phyloP scores from a whole-genome alignment of 495 filamentous ascomycete species.

The Penicillium turbatum region DNA sequence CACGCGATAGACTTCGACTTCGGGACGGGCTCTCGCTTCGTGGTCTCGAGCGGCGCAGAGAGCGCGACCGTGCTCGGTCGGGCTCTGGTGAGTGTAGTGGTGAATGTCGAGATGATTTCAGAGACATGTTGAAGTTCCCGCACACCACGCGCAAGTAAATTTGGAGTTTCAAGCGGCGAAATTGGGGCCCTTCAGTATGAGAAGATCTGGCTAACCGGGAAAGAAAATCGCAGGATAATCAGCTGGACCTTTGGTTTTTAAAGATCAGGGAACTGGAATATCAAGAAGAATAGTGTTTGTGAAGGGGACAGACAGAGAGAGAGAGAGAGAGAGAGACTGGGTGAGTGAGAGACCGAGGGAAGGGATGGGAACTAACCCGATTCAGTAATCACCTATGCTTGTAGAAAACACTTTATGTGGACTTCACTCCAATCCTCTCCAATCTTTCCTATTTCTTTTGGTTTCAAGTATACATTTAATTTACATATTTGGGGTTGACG shows the following conservation, averaged over 20 bases:
- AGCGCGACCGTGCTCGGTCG: conserved; percentile 25
- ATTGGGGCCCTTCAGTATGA: no score
- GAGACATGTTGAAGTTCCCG: conserved; percentile 21
- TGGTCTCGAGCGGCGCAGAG: conserved; percentile 46
- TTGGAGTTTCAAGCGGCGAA: no score
- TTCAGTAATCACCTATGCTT: conserved; percentile 19
- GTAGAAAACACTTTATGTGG: not conserved
- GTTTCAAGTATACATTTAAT: no score
- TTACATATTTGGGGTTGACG: no score
- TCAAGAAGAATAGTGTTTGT: no score
- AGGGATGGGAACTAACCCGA: conserved; percentile 11
- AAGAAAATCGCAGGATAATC: no score
- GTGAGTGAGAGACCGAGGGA: not conserved
- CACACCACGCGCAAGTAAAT: not conserved
- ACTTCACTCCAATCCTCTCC: not conserved
- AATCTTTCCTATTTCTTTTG: not conserved
- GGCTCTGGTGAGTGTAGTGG: conserved; percentile 17
- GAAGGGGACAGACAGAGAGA: not conserved
- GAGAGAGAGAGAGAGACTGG: not conserved
- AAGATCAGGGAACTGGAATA: not conserved
- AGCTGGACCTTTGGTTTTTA: no score
- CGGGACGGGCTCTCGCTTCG: conserved; percentile 40
- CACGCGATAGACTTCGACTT: conserved; percentile 35
- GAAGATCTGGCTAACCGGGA: no score
- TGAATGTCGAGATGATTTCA: conserved; percentile 21